Evolutionary conservation across 768 basidiomycete species (phyloP), one percentile per base, ranked within the genome.

Genomic region (Sistotremastrum niveocremeum): DNA sequence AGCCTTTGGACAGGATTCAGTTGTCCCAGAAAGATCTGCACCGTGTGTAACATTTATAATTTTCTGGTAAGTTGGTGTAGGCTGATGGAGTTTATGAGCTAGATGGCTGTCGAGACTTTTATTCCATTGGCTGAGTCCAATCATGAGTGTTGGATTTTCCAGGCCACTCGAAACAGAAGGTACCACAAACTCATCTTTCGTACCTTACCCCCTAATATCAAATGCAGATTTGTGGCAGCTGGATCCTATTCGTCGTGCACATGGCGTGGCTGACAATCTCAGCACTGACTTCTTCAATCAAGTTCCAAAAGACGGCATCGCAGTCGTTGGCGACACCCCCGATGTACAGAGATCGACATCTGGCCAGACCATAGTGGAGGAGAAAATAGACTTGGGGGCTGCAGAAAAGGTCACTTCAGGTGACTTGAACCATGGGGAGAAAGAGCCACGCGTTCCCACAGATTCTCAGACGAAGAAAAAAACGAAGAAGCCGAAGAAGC

Each of bases 101-200:
- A 75, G 74, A 46, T 63, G 52, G 6, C 45, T 72, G 20, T 76
- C 74, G 6, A 63, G 62, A 34, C 56, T 77, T 1, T 49, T 72
- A 33, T 71, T 75, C 33, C 61, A 66, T n/a, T 79, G 77, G 77
- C 54, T 79, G 6, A 62, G 60, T 30, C 66, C 76, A 1, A 69
- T 81, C 49, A 62, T 79, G 4, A 60, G 63, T 32, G 76, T 79
- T 9, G 77, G 77, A 2, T 80, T 71, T 53, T 70, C 74, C 7
- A 63, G 77, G 42, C 77, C 77, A 0, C 52, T 78, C 7, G 63
- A 75, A 60, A 66, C 70, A 54, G 76, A 79, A 39, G 78, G 78
- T 74, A 35, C 5, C 47, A 43, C 34, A 11, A 35, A 29, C 6
- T 34, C 6, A 12, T 33, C 12, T 29, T 11, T 29, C 28, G 45